Evolutionary conservation across 805 yeast species (phyloP), one percentile per base, ranked within the genome.

Genomic region (Yarrowia sp.): DNA sequence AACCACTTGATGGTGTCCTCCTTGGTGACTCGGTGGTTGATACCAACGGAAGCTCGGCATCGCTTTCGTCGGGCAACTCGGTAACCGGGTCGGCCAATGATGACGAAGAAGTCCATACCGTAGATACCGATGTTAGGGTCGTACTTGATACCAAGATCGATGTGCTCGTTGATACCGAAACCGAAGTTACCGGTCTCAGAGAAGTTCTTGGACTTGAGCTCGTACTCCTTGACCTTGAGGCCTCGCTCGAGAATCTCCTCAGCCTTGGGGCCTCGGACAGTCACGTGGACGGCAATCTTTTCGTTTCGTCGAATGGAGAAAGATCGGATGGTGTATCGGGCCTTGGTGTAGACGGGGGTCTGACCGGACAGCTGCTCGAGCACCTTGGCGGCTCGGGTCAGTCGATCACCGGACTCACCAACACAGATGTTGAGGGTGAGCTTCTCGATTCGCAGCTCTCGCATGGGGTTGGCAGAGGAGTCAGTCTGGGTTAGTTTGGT

Each of bases 221-320:
- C 98, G 87, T 92, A 95, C 88, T 95, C 99, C 89, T 94, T 95
- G 83, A 95, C 99, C 89, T 95, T 95, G 81, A 95, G 89, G 83
- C 99, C 99, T 86, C 99, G 91, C 89, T 95, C 99, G 82, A 95
- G 88, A 86, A 95, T 95, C 88, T 95, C 99, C 88, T 92, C 97
- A 78, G 96, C 96, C 83, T 94, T 95, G 87, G 99, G 98, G 80
- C 99, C 99, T 88, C 99, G 92, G 84, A 95, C 88, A 82, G 99
- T 95, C 76, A 95, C 99, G 86, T 95, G 99, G 77, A 93, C 98
- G 76, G 99, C 92, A 81, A 95, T 95, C 89, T 95, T 94, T 86
- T 95, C 99, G 87, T 95, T 95, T 91, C 99, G 92, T 89, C 99
- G 93, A 89, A 95, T 95, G 89, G 98, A 97, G 85, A 95, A 95